Evolutionary conservation across 306 rosid genomes (phyloP), one percentile per base, ranked within the genome.

Genomic region (Chamaecrista fasciculata): DNA sequence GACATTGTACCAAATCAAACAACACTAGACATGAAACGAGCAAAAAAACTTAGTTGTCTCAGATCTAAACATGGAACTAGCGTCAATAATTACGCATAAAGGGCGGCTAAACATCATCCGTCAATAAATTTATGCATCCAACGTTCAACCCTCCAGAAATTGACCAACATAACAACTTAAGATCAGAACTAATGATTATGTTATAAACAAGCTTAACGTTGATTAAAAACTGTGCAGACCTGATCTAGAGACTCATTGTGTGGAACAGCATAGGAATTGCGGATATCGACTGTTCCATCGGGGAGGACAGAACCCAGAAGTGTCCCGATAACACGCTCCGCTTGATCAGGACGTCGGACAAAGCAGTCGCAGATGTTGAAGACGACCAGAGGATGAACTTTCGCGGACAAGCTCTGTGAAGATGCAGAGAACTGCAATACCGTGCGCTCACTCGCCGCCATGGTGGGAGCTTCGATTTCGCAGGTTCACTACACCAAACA

Each of bases 291-390:
- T 5, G 89, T 87, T 62, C 94, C 96, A 25, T 90, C 91, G 20
- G 91, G 87, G 9, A 84, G 70, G 75, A 85, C 53, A 24, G 86
- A 82, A 29, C 96, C 91, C 24, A 90, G 91, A 5, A 87, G 95
- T 6, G 95, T 87, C 31, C 96, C 91, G 71, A 90, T 90, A 46
- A 90, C 95, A 16, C 91, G 88, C 61, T 90, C 95, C 20, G 90
- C 86, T 72, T 82, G 91, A 67, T 87, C 96, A 2, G 92, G 95
- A 26, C 96, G 92, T 48, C 95, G 72, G 19, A 85, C 91, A 69
- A 66, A 90, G 83, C 88, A 90, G 70, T 87, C 95, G 78, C 88
- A 90, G 49, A 90, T 86, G 88, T 87, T 90, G 84, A 87, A 87
- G 76, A 87, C 64, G 21, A 90, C 96, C 2, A 87, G 81, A 40